Percentiles rank a stretch among this genome's conserved stretches.
phyloP scores from a whole-genome alignment of 257 asterid species.

The Solanum virginianum region DNA sequence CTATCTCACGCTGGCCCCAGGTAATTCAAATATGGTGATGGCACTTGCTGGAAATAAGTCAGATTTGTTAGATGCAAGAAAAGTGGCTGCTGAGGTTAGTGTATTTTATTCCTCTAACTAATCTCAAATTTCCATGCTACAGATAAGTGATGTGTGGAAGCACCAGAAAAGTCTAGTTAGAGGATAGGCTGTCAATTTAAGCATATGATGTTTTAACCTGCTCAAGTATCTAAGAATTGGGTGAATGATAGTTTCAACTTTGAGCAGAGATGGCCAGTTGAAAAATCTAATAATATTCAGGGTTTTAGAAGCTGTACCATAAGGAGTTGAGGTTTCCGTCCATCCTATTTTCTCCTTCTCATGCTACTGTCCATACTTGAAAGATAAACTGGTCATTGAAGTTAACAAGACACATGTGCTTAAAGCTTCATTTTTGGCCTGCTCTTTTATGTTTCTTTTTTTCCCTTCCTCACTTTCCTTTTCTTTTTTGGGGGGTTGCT shows the following conservation, averaged over 20 bases:
- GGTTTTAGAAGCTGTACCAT: neutral
- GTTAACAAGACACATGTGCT: neutral
- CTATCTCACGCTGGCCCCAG: constrained; percentile 8
- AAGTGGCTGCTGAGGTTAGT: constrained; percentile 63
- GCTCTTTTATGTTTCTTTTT: neutral
- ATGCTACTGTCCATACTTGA: neutral
- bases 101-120: neutral
- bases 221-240: neutral
- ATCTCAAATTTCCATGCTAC: neutral
- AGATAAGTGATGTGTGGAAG: neutral
- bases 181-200: neutral
- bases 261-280: neutral
- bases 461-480: neutral
- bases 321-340: neutral
- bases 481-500: neutral
- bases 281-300: neutral
- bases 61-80: constrained; percentile 59
- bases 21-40: constrained; percentile 72
- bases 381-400: neutral
- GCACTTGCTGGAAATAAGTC: constrained; percentile 83
- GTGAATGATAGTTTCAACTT: neutral
- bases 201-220: neutral
- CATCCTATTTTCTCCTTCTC: neutral
- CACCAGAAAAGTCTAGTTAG: neutral
- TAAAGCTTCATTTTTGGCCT: neutral